Conservation (phyloP, 2,329 filamentous ascomycete genomes). For the Passalora sequoiae region DNA sequence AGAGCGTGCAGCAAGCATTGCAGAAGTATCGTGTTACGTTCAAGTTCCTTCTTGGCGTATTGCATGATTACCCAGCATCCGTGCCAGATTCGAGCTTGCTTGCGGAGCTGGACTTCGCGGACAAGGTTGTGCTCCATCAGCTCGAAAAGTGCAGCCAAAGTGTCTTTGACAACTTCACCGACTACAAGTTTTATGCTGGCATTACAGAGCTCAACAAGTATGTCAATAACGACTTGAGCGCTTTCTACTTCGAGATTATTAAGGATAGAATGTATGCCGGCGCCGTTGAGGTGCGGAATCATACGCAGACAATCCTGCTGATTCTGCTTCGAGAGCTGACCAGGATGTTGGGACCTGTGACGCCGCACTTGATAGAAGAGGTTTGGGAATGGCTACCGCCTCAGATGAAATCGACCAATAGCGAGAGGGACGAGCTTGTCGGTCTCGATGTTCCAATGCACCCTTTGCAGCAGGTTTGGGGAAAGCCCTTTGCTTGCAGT, state of each 20-base stretch:
- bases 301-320: slow-evolving; percentile 53
- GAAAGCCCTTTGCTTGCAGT: slow-evolving; percentile 16
- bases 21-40: slow-evolving; percentile 85
- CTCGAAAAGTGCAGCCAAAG: slow-evolving; percentile 60
- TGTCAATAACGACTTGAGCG: slow-evolving; percentile 75
- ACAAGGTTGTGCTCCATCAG: slow-evolving; percentile 73
- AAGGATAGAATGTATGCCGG: slow-evolving; percentile 92
- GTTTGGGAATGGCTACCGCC: slow-evolving; percentile 72
- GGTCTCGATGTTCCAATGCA: slow-evolving; percentile 13
- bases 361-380: slow-evolving; percentile 80
- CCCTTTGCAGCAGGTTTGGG: slow-evolving; percentile 28
- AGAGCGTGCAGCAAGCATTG: slow-evolving; percentile 68
- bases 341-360: slow-evolving; percentile 74
- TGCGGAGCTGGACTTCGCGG: slow-evolving; percentile 35
- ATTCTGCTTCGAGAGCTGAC: slow-evolving; percentile 66
- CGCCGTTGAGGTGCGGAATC: slow-evolving; percentile 56
- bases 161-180: slow-evolving; percentile 61
- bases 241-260: slow-evolving; percentile 87
- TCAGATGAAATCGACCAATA: slow-evolving; percentile 20
- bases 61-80: slow-evolving; percentile 39
- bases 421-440: neutral
- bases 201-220: slow-evolving; percentile 71
- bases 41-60: slow-evolving; percentile 79
- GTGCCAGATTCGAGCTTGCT: slow-evolving; percentile 8
- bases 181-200: slow-evolving; percentile 78